Evolutionary conservation across 2,329 filamentous ascomycete genomes (phyloP).

Genomic region (Apiospora marii): DNA sequence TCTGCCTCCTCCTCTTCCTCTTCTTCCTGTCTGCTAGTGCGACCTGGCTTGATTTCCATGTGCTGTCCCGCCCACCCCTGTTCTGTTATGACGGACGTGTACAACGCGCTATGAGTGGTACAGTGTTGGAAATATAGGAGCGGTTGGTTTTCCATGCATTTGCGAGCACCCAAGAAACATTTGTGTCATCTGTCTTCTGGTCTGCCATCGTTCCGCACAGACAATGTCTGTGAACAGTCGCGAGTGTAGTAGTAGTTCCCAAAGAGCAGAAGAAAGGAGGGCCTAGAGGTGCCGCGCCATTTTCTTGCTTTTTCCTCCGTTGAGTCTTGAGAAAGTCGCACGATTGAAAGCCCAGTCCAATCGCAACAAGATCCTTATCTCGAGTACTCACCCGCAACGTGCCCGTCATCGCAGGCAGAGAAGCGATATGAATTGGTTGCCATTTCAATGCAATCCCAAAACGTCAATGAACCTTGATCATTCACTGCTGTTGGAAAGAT

Average conservation of each 20-base stretch:
- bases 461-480: not conserved
- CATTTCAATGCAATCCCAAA: not conserved
- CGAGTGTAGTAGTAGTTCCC: not conserved
- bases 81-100: not conserved
- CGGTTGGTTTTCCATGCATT: not conserved
- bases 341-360: not conserved
- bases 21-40: not conserved
- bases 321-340: not conserved
- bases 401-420: not conserved
- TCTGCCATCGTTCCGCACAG: conserved; percentile 1
- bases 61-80: not conserved
- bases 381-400: not conserved
- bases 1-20: not conserved
- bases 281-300: not conserved
- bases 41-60: not conserved
- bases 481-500: not conserved
- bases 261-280: not conserved
- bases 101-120: not conserved
- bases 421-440: not conserved
- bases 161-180: not conserved
- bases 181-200: not conserved
- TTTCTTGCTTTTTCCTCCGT: not conserved
- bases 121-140: not conserved
- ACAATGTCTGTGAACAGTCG: conserved; percentile 15
- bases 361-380: not conserved